Base-by-base conservation (phyloP, 2,329 filamentous ascomycete genomes). In the Epichloe sibirici region DNA sequence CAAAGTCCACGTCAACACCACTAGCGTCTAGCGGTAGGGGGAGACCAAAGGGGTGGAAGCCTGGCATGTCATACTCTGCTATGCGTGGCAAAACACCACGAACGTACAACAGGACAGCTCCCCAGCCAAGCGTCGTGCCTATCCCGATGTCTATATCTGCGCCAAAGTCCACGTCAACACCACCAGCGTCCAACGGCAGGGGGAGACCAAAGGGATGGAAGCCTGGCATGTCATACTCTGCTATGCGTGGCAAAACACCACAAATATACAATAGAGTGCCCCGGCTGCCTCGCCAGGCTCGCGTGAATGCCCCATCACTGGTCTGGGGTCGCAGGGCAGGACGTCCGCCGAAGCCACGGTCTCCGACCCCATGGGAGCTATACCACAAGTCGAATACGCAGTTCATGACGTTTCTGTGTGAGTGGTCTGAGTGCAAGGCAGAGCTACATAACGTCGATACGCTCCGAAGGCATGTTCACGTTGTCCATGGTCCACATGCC, bases 361-460 rank as follows among this genome's bases (percentile, higher is more conserved):
- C 69, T 5, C 68, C 67, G 15, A 63, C 69, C 13, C 67, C 71
- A 0, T 61, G 66, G 45, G 66, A 71, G 12, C 62, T 71, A 31
- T 81, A 77, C 53, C 61, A 65, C 31, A 59, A 57, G 21, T 61
- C 72, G 23, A 61, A 69, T 23, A 71, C 75, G 5, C 65, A 64
- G 4, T 82, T 76, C 58, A 53, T 72, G n/a, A 63, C 70, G 2
- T 85, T 79, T 59, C 54, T 73, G 9, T 85, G 81, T 63, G 78
- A 83, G 62, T 85, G 81, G 81, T 57, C 66, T 23, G 69, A 69
- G 0, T 85, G 81, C 59, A 72, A 69, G 34, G 81, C 81, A 3
- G 77, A 83, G 64, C 67, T 85, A 45, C 79, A 83, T 49, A 85
- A 85, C 59, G 64, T 82, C 53, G 76, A 77, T 12, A 84, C 79